Percentiles rank a stretch among this genome's conserved stretches.
These are phyloP conservation scores for Vanrija sp. DNA, from an alignment of 1,284 basidiomycete species.

Conservation along the genomic window DNA sequence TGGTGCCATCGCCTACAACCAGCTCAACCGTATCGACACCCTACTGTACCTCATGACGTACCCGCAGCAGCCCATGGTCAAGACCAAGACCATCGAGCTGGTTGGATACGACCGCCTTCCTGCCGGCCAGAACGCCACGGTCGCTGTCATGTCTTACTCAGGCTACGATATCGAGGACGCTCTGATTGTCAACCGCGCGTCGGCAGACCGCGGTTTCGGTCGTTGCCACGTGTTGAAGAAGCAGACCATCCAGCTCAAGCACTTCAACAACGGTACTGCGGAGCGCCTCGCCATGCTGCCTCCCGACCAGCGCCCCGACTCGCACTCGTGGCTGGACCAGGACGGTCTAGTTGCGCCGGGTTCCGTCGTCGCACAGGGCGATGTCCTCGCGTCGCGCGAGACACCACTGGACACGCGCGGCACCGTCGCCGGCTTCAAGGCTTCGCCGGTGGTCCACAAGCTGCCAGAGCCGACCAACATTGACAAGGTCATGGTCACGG, in stretches of 20 bases:
- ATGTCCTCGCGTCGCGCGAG: conserved; percentile 96
- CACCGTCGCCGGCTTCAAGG: conserved; percentile 66
- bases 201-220: conserved; percentile 94
- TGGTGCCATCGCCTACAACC: conserved; percentile 98
- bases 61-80: conserved; percentile 99
- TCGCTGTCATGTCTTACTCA: conserved; percentile 98
- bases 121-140: conserved; percentile 96
- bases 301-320: conserved; percentile 64
- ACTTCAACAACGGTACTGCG: conserved; percentile 95
- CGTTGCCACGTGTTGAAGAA: conserved; percentile 97
- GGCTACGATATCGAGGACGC: conserved; percentile 99
- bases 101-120: conserved; percentile 95
- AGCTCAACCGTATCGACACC: conserved; percentile 96
- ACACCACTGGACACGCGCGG: conserved; percentile 75
- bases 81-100: conserved; percentile 96
- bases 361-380: conserved; percentile 85
- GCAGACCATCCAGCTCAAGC: conserved; percentile 86
- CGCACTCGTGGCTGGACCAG: conserved; percentile 87
- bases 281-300: conserved; percentile 81
- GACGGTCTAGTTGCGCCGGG: conserved; percentile 95
- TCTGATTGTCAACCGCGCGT: conserved; percentile 90
- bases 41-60: conserved; percentile 98
- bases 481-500: conserved; percentile 96
- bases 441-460: conserved; percentile 86
- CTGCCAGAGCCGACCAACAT: conserved; percentile 88